Conservation (phyloP, 2,329 filamentous ascomycete genomes). For the Arthrobotrys entomopaga region DNA sequence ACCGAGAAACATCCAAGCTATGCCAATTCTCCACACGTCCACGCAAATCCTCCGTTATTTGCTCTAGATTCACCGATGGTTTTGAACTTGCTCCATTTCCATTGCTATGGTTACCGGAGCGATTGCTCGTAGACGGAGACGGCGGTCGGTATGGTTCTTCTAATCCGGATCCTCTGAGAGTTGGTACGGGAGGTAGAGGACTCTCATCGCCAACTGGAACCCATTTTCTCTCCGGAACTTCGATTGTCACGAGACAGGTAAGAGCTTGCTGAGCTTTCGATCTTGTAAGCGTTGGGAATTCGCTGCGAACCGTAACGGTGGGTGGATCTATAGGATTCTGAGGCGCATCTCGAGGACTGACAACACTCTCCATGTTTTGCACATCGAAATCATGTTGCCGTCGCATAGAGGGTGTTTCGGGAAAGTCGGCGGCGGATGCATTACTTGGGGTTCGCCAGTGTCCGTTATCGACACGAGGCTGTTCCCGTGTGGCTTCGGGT, state of each 20-base stretch:
- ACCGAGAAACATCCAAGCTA: constrained; percentile 87
- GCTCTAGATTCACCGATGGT: constrained; percentile 68
- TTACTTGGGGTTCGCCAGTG: constrained; percentile 64
- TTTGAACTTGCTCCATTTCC: constrained; percentile 32
- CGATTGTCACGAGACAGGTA: constrained; percentile 91
- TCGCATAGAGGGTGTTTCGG: constrained; percentile 56
- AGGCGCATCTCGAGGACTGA: constrained; percentile 74
- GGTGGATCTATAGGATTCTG: constrained; percentile 89
- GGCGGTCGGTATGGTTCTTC: constrained; percentile 69
- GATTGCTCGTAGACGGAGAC: constrained; percentile 68
- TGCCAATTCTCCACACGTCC: constrained; percentile 98
- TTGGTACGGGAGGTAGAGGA: constrained; percentile 67
- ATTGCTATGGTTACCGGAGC: constrained; percentile 30
- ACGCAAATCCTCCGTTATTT: constrained; percentile 85
- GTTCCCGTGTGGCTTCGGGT: constrained; percentile 10
- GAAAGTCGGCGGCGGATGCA: constrained; percentile 77
- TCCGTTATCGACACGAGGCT: constrained; percentile 57
- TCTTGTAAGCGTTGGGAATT: constrained; percentile 92
- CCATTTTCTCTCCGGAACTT: constrained; percentile 94
- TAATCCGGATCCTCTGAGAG: constrained; percentile 67
- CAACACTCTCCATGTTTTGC: constrained; percentile 91
- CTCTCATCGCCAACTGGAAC: constrained; percentile 77
- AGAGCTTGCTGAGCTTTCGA: constrained; percentile 94
- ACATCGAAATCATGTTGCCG: constrained; percentile 92
- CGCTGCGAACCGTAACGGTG: constrained; percentile 91